Evolutionary conservation across 768 basidiomycete species (phyloP), one percentile per base, ranked within the genome.

Genomic region (Serendipita sp.): DNA sequence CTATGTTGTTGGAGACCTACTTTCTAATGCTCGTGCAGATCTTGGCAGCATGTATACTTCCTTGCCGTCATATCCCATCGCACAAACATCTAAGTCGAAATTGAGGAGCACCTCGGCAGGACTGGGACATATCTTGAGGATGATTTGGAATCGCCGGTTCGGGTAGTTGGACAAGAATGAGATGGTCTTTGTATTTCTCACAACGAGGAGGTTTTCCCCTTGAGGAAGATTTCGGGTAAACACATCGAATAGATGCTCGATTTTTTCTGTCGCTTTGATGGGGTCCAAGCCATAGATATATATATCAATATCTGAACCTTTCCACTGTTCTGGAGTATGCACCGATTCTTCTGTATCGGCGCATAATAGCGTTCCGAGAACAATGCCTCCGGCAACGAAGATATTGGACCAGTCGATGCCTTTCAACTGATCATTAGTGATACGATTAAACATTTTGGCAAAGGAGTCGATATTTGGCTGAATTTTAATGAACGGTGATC

Each of bases 11-110:
- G 24, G 24, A 24, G 24, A 24, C 65, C 16, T 32, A 67, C 66
- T 67, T 51, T 67, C 58, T 24, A 67, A 51, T n/a, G 67, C 67
- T 15, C 67, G 37, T 38, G 48, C 67, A 38, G 62, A 47, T 24
- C 67, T 54, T 15, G 67, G 67, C 11, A 67, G 67, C 67, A 67
- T 67, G 30, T 48, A 66, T 11, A 66, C 34, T 16, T 66, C 45
- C 16, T 28, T 63, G 11, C 67, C 67, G 35, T 67, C 67, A 10
- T 32, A 67, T 35, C 63, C 67, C 4, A 63, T 44, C 0, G 67
- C 66, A 51, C 67, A 67, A 15, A 66, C 47, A 45, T 67, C 67
- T 5, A 67, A 62, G 44, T 67, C 67, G 48, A 67, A 67, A 65
- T 67, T 67, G 13, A 67, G 63, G 8, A 67, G 62, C 11, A 67